These are phyloP conservation scores for Sonneratia alba DNA, from an alignment of 345 rosid genomes.

Conservation along the genomic window DNA sequence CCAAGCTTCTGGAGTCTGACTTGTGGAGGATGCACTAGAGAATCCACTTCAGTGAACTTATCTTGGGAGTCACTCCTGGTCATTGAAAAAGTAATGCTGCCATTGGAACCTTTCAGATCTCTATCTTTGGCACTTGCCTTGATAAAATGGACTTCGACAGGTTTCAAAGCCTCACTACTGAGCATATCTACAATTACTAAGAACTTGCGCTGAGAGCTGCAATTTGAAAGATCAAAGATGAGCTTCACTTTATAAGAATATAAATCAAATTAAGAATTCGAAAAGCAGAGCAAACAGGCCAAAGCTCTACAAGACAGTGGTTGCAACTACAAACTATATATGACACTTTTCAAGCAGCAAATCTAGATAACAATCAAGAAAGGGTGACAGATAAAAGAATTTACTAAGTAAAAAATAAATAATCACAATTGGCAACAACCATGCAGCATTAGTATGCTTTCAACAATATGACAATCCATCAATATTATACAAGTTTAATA, in stretches of 20 bases:
- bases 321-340: not conserved
- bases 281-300: not conserved
- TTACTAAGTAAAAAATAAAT: not conserved
- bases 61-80: constrained; percentile 11
- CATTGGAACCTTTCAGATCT: constrained; percentile 11
- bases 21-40: constrained; percentile 6
- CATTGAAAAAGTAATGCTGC: constrained; percentile 9
- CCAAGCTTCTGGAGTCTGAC: constrained; percentile 11
- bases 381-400: not conserved
- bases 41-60: constrained; percentile 9
- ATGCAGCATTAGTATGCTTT: not conserved
- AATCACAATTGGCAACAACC: not conserved
- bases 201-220: not conserved
- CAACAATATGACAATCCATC: not conserved
- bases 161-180: not conserved
- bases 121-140: not conserved
- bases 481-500: too few species aligned
- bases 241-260: not conserved
- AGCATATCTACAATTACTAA: not conserved
- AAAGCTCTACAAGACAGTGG: not conserved
- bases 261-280: not conserved
- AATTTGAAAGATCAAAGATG: not conserved
- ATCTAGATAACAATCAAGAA: not conserved
- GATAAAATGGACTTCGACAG: constrained; percentile 2
- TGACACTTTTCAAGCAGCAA: not conserved